Evolutionary conservation across 345 rosid genomes (phyloP), one percentile per base, ranked within the genome.

Genomic region (Stellera chamaejasme): DNA sequence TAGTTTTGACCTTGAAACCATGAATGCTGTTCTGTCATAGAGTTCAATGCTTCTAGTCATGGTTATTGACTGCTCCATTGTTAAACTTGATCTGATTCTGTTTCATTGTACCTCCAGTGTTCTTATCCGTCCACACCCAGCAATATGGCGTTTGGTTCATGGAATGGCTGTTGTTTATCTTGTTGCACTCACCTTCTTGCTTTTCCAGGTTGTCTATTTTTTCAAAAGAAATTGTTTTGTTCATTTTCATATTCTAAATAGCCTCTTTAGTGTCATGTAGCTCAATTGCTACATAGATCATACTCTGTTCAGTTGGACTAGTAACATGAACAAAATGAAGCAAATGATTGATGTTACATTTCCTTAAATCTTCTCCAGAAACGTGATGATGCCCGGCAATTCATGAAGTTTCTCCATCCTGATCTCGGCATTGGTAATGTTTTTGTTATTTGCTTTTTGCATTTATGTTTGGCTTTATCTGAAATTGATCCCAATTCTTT

Each of bases 331-430:
- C 52, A 27, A 15, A 55, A 25, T 53, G 44, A 45, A 14, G 23
- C 62, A 62, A 47, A 49, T 63, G 63, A 64, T 55, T 64, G 52
- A 54, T 79, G 67, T 78, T 48, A 48, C 23, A 48, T 62, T 32
- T 39, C 13, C 47, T 49, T 54, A 56, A 48, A 32, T 57, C 19
- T 4, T 59, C 64, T 61, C 11, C 82, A 90, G 99, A 87, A 82
- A 60, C 97, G 99, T 60, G 96, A 90, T 68, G 88, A 90, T 83
- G 96, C 97, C 5, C 74, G 90, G 45, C 96, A 84, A 66, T 93
- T 93, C 70, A 93, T 93, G 99, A 93, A 90, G 77, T 93, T 84
- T 76, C 99, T 93, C 52, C 99, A 90, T 69, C 97, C 94, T 43
- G 88, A 90, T 67, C 97, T 93, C 61, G 99, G 97, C 57, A 74